phyloP scores from a whole-genome alignment of 352 stramenopile species.

The Bremia lactucae region DNA sequence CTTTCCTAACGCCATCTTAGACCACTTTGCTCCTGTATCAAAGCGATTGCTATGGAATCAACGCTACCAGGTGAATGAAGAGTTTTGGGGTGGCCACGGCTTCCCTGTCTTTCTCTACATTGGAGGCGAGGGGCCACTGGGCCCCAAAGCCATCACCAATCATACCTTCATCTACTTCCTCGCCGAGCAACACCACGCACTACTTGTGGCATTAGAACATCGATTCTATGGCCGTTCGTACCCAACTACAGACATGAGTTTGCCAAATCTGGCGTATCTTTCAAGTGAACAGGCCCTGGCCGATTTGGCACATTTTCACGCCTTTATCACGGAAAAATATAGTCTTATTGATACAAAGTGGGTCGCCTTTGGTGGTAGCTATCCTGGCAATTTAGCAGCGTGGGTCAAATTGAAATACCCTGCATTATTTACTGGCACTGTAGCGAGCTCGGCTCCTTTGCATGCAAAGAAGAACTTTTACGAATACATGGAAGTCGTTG shows the following conservation, averaged over 20 bases:
- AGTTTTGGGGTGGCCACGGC: constrained; percentile 67
- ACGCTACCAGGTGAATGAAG: constrained; percentile 86
- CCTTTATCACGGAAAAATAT: constrained; percentile 60
- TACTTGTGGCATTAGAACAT: constrained; percentile 89
- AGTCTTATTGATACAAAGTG: constrained; percentile 57
- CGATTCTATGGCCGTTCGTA: constrained; percentile 93
- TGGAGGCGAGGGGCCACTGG: constrained; percentile 58
- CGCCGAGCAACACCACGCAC: constrained; percentile 58
- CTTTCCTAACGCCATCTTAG: constrained; percentile 48
- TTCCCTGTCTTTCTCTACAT: constrained; percentile 87
- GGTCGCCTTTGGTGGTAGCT: constrained; percentile 92
- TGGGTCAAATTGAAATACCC: constrained; percentile 91
- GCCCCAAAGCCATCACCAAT: constrained; percentile 48
- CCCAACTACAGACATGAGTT: constrained; percentile 69
- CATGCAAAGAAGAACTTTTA: constrained; percentile 72
- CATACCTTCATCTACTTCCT: constrained; percentile 70
- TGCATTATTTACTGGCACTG: constrained; percentile 84
- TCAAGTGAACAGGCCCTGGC: constrained; percentile 84
- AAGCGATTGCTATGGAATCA: constrained; percentile 68
- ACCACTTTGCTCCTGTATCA: constrained; percentile 59
- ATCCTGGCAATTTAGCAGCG: constrained; percentile 90
- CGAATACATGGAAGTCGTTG: constrained; percentile 86
- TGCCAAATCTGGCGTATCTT: constrained; percentile 80
- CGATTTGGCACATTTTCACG: constrained; percentile 87
- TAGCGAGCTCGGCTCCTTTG: constrained; percentile 87